Conservation (phyloP, 805 yeast species). For the Kodamaea laetipori region DNA sequence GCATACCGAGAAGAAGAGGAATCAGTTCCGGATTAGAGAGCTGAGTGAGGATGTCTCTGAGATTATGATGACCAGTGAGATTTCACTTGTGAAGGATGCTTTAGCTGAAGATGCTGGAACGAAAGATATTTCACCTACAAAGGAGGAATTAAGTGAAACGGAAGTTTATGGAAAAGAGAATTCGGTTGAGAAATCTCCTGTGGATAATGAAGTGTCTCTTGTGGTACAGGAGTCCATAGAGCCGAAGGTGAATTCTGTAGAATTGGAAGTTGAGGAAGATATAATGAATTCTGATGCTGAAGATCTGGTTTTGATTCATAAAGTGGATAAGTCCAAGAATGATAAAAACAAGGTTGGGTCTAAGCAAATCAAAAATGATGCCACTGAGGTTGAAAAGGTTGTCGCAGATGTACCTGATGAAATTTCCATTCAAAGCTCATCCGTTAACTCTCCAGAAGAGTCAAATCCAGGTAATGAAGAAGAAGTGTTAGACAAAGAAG, state of each 20-base stretch:
- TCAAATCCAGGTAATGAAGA: no score
- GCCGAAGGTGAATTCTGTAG: neutral
- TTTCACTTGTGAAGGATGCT: neutral
- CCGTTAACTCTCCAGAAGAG: no score
- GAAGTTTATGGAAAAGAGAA: neutral
- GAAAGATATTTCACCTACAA: neutral
- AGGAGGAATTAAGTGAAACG: neutral
- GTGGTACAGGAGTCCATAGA: neutral
- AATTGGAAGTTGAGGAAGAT: neutral
- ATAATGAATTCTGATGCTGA: no score
- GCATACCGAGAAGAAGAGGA: slow-evolving; percentile 1
- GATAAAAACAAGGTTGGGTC: no score
- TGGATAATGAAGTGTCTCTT: neutral
- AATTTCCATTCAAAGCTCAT: no score
- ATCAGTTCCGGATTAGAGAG: slow-evolving; percentile 1
- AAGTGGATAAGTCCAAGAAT: no score
- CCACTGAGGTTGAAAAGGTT: no score
- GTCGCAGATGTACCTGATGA: no score
- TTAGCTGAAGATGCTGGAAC: neutral
- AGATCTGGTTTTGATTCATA: no score
- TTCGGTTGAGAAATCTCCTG: neutral
- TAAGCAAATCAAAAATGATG: no score
- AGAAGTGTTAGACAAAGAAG: no score
- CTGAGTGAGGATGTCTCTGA: neutral
- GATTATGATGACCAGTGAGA: neutral